Evolutionary conservation across 2,329 filamentous ascomycete genomes (phyloP).

Genomic region (Chaetomium olivaceum): DNA sequence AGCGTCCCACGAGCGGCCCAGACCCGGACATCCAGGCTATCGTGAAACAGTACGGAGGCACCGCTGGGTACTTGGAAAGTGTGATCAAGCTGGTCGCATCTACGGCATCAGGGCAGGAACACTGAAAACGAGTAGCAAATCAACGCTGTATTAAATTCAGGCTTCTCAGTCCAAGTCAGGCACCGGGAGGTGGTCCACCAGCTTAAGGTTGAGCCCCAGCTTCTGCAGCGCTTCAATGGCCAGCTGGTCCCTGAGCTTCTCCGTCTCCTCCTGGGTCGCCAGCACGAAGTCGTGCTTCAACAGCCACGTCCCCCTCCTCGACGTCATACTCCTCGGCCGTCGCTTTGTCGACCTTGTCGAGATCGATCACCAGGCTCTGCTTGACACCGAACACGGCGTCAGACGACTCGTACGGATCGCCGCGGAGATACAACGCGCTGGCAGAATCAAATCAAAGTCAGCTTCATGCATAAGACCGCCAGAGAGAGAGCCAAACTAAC

Average conservation of each 20-base stretch:
- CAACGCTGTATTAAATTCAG: slow-evolving; percentile 6
- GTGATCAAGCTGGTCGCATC: slow-evolving; percentile 58
- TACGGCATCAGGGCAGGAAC: background rate
- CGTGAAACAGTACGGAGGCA: slow-evolving; percentile 55
- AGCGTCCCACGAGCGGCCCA: slow-evolving; percentile 34
- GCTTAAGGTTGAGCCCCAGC: slow-evolving; percentile 67
- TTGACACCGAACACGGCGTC: slow-evolving; percentile 90
- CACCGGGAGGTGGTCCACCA: slow-evolving; percentile 74
- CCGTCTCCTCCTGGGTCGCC: slow-evolving; percentile 69
- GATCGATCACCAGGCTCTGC: slow-evolving; percentile 71
- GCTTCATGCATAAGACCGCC: background rate
- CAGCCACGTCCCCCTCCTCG: slow-evolving; percentile 61
- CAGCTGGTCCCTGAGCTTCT: slow-evolving; percentile 61
- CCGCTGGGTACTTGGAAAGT: slow-evolving; percentile 58
- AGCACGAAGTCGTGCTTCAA: slow-evolving; percentile 77
- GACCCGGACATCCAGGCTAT: slow-evolving; percentile 48
- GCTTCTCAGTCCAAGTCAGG: slow-evolving; percentile 58
- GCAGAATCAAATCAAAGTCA: background rate
- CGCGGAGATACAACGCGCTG: slow-evolving; percentile 74
- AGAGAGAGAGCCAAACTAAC: slow-evolving; percentile 60
- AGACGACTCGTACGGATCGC: slow-evolving; percentile 77
- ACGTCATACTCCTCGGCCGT: slow-evolving; percentile 64
- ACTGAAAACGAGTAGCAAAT: slow-evolving; percentile 14
- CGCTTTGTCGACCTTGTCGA: slow-evolving; percentile 51
- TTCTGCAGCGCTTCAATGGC: slow-evolving; percentile 67